phyloP scores from a whole-genome alignment of 208 protist species.

The Leptomonas seymouri region DNA sequence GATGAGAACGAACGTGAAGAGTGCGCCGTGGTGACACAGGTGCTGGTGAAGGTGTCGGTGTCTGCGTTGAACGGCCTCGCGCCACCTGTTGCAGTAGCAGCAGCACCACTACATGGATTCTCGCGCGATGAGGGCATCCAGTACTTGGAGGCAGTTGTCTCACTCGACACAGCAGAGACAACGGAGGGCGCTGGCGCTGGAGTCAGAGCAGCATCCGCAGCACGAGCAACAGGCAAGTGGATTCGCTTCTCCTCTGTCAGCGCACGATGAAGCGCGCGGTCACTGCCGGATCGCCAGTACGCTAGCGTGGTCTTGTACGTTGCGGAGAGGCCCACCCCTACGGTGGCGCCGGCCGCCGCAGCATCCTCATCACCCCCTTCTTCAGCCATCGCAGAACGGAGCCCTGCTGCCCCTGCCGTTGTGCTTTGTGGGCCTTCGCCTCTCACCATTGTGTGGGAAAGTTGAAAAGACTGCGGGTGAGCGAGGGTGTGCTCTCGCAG shows the following conservation, averaged over 20 bases:
- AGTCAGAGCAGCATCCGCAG: not conserved
- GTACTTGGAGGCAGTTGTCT: slow-evolving; percentile 8
- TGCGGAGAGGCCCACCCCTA: slow-evolving; percentile 2
- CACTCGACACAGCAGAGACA: not conserved
- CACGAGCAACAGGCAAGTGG: too few relatives aligned
- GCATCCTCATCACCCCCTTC: not conserved
- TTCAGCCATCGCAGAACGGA: not conserved
- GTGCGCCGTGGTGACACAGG: not conserved
- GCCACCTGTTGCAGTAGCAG: too few relatives aligned
- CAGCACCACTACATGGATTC: not conserved
- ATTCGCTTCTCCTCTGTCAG: not conserved
- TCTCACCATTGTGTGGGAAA: not conserved
- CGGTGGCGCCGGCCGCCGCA: not conserved
- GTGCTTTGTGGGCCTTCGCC: too few relatives aligned
- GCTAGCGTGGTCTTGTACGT: slow-evolving; percentile 15
- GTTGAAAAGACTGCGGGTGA: not conserved
- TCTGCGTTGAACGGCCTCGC: not conserved
- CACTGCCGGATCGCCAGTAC: slow-evolving; percentile 11
- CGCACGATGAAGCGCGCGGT: not conserved
- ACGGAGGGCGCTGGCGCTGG: not conserved
- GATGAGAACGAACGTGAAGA: not conserved
- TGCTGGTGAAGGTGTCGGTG: slow-evolving; percentile 15
- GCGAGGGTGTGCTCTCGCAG: too few relatives aligned
- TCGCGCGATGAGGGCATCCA: not conserved
- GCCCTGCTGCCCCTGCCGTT: not conserved